Conservation (phyloP, 2,329 filamentous ascomycete species). For the Claviceps capensis region DNA sequence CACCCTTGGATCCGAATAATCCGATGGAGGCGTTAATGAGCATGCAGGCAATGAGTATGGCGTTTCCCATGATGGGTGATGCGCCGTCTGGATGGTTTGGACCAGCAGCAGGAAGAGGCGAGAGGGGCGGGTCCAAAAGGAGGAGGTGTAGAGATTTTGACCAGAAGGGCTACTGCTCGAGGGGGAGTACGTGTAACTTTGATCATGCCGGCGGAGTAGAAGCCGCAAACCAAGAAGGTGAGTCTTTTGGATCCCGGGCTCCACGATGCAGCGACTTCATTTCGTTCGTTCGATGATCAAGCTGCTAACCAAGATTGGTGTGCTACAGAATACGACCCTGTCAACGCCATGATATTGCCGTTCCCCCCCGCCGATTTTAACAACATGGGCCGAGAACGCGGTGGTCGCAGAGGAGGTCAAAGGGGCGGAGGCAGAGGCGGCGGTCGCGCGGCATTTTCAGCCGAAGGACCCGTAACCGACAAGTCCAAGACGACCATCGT, state of each 20-base stretch:
- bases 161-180: conserved; percentile 55
- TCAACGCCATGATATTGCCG: conserved; percentile 13
- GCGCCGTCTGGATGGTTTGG: conserved; percentile 14
- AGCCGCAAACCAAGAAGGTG: conserved; percentile 13
- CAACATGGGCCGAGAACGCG: conserved; percentile 17
- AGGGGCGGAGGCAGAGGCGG: conserved; percentile 22
- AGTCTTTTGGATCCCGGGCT: neutral
- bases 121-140: conserved; percentile 15
- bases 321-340: conserved; percentile 20
- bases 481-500: conserved; percentile 54
- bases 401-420: conserved; percentile 20
- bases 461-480: conserved; percentile 49
- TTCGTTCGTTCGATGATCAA: neutral
- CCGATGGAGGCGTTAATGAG: conserved; percentile 48
- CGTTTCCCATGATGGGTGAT: conserved; percentile 24
- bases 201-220: conserved; percentile 39
- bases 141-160: conserved; percentile 56
- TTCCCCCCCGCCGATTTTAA: conserved; percentile 10
- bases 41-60: conserved; percentile 44
- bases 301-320: neutral
- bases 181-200: conserved; percentile 52
- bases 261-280: neutral
- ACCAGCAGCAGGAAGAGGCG: conserved; percentile 2
- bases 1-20: conserved; percentile 43
- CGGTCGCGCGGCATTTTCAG: conserved; percentile 46